Evolutionary conservation across 2,329 filamentous ascomycete genomes (phyloP), one percentile per base, ranked within the genome.

Genomic region (Aureobasidium leucospermi): DNA sequence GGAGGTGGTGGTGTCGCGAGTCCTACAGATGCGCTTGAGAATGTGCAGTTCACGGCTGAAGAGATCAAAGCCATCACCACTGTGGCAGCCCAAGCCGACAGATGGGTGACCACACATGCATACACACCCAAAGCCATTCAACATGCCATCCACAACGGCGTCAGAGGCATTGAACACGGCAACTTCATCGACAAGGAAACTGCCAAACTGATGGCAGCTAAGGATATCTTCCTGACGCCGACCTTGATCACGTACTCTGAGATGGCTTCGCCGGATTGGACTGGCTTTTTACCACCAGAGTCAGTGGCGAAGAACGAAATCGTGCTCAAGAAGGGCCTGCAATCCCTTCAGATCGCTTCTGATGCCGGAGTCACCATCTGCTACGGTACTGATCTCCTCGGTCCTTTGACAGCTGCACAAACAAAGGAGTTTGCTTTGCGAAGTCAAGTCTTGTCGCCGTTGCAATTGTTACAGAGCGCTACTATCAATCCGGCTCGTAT

Each of bases 161-260:
- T 81, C 0, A 73, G 65, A 16, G 80, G 80, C 0, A 84, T 85
- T 62, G 82, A 85, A 62, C 82, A 85, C 63, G 85, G 83, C 28
- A 79, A 83, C 15, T 73, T 85, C n/a, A 73, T 85, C 55, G 86
- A 88, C 70, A 81, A 83, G 66, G 74, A 79, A 31, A 70, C 77
- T 62, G 73, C 81, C 0, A 67, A 71, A 47, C 70, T 79, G 56
- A 82, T 84, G 79, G 79, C 76, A 0, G 71, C 75, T 61, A 76
- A 73, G 48, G 73, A 71, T 0, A 73, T 77, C 2, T 82, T 75
- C 66, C 66, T 85, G 8, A 84, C 80, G 0, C 81, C 81, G 1
- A 84, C 81, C 0, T 71, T 83, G 38, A 73, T 80, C 9, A 76
- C 81, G 6, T 83, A 83, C 66, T 67, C 77, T 16, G 73, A 75